Conservation (phyloP, 345 rosid species). For the Arabidopsis suecica region DNA sequence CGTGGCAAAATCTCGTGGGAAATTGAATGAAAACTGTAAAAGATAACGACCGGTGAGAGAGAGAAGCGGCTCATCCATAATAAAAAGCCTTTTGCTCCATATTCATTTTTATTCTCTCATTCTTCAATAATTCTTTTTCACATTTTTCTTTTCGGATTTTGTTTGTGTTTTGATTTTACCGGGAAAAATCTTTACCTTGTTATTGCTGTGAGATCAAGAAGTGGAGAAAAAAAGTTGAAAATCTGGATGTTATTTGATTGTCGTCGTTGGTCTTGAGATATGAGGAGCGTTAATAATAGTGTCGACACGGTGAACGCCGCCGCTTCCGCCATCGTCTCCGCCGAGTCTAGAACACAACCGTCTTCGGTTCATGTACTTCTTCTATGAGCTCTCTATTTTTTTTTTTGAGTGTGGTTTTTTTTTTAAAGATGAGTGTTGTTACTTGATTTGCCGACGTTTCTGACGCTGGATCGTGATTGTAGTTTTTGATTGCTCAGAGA, state of each 20-base stretch:
- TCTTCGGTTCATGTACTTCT: conserved; percentile 59
- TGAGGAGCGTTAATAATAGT: conserved; percentile 66
- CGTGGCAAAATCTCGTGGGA: conserved; percentile 58
- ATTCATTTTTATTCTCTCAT: conserved; percentile 9
- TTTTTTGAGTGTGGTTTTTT: neutral
- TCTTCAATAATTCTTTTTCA: conserved; percentile 3
- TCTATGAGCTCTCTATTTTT: neutral
- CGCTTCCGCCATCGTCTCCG: conserved; percentile 87
- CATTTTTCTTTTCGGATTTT: conserved; percentile 1
- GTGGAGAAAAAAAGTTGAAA: conserved; percentile 1
- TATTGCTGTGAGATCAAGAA: conserved; percentile 42
- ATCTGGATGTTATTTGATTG: conserved; percentile 36
- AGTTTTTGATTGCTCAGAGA: conserved; percentile 26
- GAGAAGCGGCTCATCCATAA: conserved; percentile 35
- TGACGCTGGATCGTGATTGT: neutral
- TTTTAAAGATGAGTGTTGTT: neutral
- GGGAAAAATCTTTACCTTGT: neutral
- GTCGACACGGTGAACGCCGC: conserved; percentile 91
- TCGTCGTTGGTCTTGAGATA: conserved; percentile 25
- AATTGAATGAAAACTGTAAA: conserved; percentile 60
- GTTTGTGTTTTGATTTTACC: conserved; percentile 7
- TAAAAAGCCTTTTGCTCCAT: neutral
- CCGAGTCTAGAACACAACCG: conserved; percentile 80
- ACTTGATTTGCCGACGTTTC: conserved; percentile 12
- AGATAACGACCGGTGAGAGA: conserved; percentile 55